Percentiles rank a stretch among this genome's conserved stretches.
Evolutionary conservation across 805 yeast genomes (phyloP).

Genomic region (Saccharomycopsis fodiens): DNA sequence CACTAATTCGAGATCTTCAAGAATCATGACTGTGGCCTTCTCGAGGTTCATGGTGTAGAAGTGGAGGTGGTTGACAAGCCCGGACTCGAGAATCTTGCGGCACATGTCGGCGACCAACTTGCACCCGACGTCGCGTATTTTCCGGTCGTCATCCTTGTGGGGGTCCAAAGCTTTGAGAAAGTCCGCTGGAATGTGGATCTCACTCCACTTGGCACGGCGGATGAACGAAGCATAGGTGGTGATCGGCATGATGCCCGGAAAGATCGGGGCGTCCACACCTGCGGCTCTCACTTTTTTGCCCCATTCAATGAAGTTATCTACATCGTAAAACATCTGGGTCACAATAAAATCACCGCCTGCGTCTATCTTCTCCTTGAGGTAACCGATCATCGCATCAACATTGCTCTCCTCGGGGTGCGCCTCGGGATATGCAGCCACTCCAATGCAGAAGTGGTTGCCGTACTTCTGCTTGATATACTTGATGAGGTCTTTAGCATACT

Average conservation of each 20-base stretch:
- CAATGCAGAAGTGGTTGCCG: conserved; percentile 88
- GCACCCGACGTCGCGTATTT: conserved; percentile 81
- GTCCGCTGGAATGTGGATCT: conserved; percentile 67
- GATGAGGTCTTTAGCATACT: conserved; percentile 82
- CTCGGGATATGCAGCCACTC: conserved; percentile 97
- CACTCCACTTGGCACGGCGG: conserved; percentile 94
- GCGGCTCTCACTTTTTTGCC: conserved; percentile 56
- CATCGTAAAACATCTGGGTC: conserved; percentile 97
- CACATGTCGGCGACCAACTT: conserved; percentile 82
- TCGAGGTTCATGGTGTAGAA: conserved; percentile 97
- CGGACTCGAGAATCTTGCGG: conserved; percentile 56
- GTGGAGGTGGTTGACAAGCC: conserved; percentile 78
- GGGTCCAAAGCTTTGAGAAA: conserved; percentile 69
- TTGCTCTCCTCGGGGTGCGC: conserved; percentile 87
- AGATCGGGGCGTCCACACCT: conserved; percentile 72
- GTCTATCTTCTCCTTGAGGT: conserved; percentile 81
- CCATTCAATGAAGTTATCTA: conserved; percentile 79
- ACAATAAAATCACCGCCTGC: conserved; percentile 91
- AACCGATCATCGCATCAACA: conserved; percentile 43
- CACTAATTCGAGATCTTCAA: conserved; percentile 63
- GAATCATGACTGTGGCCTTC: conserved; percentile 78
- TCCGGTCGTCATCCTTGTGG: conserved; percentile 81
- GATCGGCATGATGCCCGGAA: conserved; percentile 98
- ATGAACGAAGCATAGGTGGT: conserved; percentile 89
- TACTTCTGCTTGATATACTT: conserved; percentile 64